Evolutionary conservation across 371 early-diverging fungal species (phyloP).

Genomic region (Mortierella sp.): DNA sequence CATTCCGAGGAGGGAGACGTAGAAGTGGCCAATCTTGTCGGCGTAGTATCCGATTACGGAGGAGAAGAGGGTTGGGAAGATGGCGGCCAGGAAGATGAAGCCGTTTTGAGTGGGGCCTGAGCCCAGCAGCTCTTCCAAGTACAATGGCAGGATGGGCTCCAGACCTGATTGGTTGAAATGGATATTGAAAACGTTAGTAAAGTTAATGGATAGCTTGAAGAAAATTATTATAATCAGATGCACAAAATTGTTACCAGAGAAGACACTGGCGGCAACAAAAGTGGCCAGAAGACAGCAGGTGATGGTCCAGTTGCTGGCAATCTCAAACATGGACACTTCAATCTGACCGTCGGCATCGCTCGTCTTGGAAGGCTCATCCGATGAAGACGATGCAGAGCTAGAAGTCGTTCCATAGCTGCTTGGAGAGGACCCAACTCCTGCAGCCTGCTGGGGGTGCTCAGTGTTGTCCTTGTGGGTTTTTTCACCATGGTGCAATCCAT

Average conservation of each 20-base stretch:
- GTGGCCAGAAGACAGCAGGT: conserved; percentile 66
- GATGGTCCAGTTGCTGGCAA: conserved; percentile 70
- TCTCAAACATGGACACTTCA: conserved; percentile 62
- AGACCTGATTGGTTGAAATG: conserved; percentile 50
- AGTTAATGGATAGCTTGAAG: no score
- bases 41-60: conserved; percentile 72
- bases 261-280: conserved; percentile 70
- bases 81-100: conserved; percentile 71
- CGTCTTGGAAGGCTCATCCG: conserved; percentile 12
- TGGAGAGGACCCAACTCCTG: neutral
- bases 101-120: conserved; percentile 69
- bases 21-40: conserved; percentile 68
- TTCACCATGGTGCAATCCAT: conserved; percentile 25
- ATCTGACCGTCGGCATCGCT: neutral
- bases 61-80: conserved; percentile 72
- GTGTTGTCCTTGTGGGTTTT: conserved; percentile 18
- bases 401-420: conserved; percentile 25
- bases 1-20: conserved; percentile 67
- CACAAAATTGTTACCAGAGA: conserved; percentile 58
- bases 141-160: conserved; percentile 75
- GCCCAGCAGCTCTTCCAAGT: conserved; percentile 62
- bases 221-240: neutral
- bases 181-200: no score
- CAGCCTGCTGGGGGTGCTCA: conserved; percentile 3
- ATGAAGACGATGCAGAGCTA: conserved; percentile 10